phyloP scores from a whole-genome alignment of 2,329 filamentous ascomycete genomes.

The Neofusicoccum laricinum region DNA sequence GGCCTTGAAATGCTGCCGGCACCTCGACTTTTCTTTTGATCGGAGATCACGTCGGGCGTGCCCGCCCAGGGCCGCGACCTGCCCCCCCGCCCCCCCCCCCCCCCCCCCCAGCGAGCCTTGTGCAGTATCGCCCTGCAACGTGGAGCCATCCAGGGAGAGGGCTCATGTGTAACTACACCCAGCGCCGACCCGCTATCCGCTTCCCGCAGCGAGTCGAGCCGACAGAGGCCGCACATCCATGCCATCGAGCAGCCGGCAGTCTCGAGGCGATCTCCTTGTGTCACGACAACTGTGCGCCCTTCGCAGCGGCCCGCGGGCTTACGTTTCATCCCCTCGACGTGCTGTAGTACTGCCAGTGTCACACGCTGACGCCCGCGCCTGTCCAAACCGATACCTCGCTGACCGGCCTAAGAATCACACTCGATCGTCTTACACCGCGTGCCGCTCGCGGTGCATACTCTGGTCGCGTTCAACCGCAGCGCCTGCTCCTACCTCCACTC shows the following conservation, averaged over 20 bases:
- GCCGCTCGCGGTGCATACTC: background rate
- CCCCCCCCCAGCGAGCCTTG: background rate
- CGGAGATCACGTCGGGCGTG: background rate
- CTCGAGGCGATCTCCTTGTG: background rate
- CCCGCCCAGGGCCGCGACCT: background rate
- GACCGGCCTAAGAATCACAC: background rate
- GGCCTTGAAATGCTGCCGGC: background rate
- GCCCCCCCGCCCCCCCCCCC: background rate
- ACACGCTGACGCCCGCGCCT: slow-evolving; percentile 8
- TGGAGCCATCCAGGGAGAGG: slow-evolving; percentile 12
- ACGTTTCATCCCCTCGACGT: slow-evolving; percentile 6
- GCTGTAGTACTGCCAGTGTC: background rate
- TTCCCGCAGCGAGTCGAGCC: slow-evolving; percentile 9
- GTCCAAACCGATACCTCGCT: background rate
- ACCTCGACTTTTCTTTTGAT: slow-evolving; percentile 6
- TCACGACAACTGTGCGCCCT: background rate
- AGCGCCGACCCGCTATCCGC: background rate
- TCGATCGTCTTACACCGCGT: background rate
- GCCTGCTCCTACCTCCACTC: background rate
- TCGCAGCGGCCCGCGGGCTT: background rate
- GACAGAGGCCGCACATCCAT: slow-evolving; percentile 4
- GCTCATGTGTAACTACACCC: slow-evolving; percentile 8
- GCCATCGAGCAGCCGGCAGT: background rate
- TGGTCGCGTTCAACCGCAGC: background rate
- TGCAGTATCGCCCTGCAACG: slow-evolving; percentile 16